Base-by-base conservation (phyloP, 345 rosid species). In the Gossypium arboreum region DNA sequence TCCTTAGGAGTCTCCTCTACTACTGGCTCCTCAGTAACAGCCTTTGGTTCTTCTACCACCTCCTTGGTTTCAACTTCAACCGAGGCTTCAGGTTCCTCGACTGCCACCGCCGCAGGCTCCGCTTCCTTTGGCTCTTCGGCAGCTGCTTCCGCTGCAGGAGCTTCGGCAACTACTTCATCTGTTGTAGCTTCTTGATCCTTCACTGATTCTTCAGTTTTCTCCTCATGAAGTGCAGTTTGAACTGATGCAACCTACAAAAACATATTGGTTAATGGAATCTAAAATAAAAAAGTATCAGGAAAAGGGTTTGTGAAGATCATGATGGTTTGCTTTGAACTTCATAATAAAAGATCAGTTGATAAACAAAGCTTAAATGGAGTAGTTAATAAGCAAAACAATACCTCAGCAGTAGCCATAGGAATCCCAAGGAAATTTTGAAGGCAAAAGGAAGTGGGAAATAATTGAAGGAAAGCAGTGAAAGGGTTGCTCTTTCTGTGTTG, bases 371-470 rank as follows among this genome's bases (percentile, higher is more conserved):
- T 22, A 57, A 71, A 54, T 10, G 17, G 39, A 18, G 18, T 41
- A 44, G 3, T 34, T 12, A 55, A 57, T 58, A 9, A 58, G 4
- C 57, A 56, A 24, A 65, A 65, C 3, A 69, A 58, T 71, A 77
- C 94, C 91, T 90, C 88, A 39, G 39, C 94, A 66, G 88, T 79
- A 77, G 94, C 94, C 94, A 90, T 81, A 57, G 75, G 50, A 77
- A 25, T 70, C 15, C 9, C 29, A 71, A 62, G 50, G 62, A 68
- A 15, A 20, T 15, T 34, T 34, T 4, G 41, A 34, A 34, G 41
- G 41, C 41, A 34, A 34, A 74, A 67, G 55, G 58, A 68, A 15
- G 13, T n/a, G 76, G 61, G 24, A 54, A 22, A 58, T 6, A 27
- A 17, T 1, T 10, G 12, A 17, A 45, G n/a, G 62, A 11, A 51